Percentiles rank a stretch among this genome's conserved stretches.
These are phyloP conservation scores for Epichloe amarillans DNA, from an alignment of 2,329 filamentous ascomycete species.

Conservation along the genomic window DNA sequence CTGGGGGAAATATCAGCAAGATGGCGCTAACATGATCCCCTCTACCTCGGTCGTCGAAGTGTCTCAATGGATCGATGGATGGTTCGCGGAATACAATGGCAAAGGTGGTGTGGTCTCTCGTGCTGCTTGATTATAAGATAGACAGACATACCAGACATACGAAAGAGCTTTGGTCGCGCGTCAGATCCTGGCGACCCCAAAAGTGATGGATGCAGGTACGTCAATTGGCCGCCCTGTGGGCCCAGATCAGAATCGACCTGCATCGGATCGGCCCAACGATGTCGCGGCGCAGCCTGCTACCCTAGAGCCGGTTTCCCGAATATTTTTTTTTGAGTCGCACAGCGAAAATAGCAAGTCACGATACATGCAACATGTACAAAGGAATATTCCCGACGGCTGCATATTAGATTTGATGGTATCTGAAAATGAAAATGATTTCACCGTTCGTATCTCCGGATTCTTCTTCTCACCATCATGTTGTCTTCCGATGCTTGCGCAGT, in stretches of 20 bases:
- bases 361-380: too few species aligned
- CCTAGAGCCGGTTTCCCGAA: not conserved
- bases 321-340: too few species aligned
- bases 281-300: conserved; percentile 1
- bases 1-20: not conserved
- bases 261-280: conserved; percentile 3
- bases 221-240: not conserved
- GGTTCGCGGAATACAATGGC: not conserved
- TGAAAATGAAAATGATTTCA: too few species aligned
- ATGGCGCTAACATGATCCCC: conserved; percentile 1
- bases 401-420: not conserved
- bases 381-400: not conserved
- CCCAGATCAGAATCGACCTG: not conserved
- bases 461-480: too few species aligned
- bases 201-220: not conserved
- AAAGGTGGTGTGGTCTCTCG: not conserved
- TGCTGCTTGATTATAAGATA: not conserved
- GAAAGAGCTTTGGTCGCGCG: not conserved
- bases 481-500: too few species aligned
- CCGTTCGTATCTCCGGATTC: too few species aligned
- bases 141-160: not conserved
- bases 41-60: not conserved
- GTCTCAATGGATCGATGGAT: not conserved
- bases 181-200: not conserved
- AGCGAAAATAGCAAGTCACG: too few species aligned